Conservation (phyloP, 2,329 filamentous ascomycete species). For the Monosporascus sp. region DNA sequence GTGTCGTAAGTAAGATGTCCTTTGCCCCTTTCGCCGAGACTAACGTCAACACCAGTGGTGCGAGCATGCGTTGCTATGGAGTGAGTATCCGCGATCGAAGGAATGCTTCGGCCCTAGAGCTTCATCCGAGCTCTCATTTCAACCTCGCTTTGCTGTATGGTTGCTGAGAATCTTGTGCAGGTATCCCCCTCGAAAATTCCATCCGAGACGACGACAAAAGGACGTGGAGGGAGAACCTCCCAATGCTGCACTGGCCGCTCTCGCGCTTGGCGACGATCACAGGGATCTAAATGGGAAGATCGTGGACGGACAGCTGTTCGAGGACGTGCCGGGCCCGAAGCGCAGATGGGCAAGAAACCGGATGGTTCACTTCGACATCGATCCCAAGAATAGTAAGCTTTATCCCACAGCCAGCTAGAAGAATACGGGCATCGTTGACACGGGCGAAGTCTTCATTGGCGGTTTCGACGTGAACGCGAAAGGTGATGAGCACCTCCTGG, state of each 20-base stretch:
- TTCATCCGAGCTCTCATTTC: not conserved
- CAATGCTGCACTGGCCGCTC: not conserved
- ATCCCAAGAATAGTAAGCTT: conserved; percentile 14
- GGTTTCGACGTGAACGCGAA: conserved; percentile 4
- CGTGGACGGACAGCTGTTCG: conserved; percentile 11
- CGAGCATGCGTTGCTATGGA: conserved; percentile 15
- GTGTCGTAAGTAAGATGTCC: conserved; percentile 12
- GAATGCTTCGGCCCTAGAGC: too few species aligned
- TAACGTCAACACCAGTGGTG: conserved; percentile 11
- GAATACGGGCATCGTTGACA: not conserved
- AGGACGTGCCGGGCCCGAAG: conserved; percentile 7
- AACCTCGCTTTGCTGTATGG: not conserved
- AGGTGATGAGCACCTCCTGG: conserved; percentile 12
- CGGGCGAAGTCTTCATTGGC: conserved; percentile 10
- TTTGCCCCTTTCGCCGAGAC: not conserved
- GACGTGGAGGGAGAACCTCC: not conserved
- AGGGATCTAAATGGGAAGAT: conserved; percentile 3
- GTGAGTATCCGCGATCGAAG: conserved; percentile 5
- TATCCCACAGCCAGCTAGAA: not conserved
- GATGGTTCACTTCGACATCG: conserved; percentile 19
- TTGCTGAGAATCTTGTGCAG: conserved; percentile 9
- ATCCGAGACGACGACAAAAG: conserved; percentile 8
- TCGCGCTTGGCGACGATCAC: too few species aligned
- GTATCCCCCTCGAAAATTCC: conserved; percentile 18
- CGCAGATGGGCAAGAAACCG: conserved; percentile 12